Percentiles rank a stretch among this genome's conserved stretches.
Conservation (phyloP, 148 eudicot genomes). For the Nepenthes gracilis region DNA sequence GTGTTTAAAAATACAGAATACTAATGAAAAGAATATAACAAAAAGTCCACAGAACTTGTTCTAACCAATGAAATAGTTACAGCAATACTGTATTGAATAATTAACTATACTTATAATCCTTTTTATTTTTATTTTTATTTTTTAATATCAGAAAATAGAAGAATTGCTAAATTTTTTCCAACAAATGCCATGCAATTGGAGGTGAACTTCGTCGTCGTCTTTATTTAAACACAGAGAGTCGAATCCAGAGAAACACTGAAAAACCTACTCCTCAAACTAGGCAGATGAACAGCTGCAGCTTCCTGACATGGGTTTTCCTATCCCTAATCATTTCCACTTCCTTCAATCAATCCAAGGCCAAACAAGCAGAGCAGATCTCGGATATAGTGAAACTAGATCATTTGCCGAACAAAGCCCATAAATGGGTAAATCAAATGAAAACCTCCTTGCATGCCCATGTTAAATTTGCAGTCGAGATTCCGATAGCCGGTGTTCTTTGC, state of each 20-base stretch:
- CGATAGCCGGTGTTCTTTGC: slow-evolving; percentile 29
- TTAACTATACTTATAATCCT: no score
- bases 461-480: slow-evolving; percentile 1
- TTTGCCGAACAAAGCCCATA: slow-evolving; percentile 3
- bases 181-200: no score
- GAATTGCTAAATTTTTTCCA: no score
- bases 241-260: background rate
- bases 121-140: no score
- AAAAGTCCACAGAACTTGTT: no score
- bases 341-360: slow-evolving; percentile 11
- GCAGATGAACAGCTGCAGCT: slow-evolving; percentile 6
- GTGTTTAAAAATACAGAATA: no score
- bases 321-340: slow-evolving; percentile 8
- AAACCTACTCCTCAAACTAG: background rate
- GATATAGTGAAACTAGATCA: slow-evolving; percentile 1
- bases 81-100: no score
- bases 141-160: no score
- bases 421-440: slow-evolving; percentile 1
- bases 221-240: no score
- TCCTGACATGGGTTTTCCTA: slow-evolving; percentile 7
- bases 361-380: slow-evolving; percentile 9
- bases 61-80: no score
- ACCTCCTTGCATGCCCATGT: slow-evolving; percentile 3
- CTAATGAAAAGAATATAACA: no score
- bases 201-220: background rate